Percentiles rank a stretch among this genome's conserved stretches.
Evolutionary conservation across 2,329 filamentous ascomycete species (phyloP).

Genomic region (Aspergillus hiratsukae): DNA sequence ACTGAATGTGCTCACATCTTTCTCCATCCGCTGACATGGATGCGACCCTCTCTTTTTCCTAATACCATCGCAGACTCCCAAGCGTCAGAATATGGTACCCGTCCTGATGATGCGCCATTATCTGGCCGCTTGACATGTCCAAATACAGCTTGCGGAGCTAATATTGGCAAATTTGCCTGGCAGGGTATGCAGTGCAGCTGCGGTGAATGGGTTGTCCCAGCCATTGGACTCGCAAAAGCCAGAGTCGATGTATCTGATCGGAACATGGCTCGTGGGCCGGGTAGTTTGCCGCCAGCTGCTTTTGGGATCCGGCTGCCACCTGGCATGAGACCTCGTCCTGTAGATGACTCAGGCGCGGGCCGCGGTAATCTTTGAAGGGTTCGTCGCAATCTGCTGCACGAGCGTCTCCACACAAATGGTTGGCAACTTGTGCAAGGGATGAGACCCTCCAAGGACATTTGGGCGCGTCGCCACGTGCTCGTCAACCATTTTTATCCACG

Average conservation of each 20-base stretch:
- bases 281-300: conserved; percentile 19
- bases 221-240: conserved; percentile 77
- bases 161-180: conserved; percentile 92
- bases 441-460: background rate
- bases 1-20: conserved; percentile 77
- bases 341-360: conserved; percentile 13
- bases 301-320: conserved; percentile 39
- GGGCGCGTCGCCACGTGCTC: background rate
- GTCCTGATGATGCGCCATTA: conserved; percentile 65
- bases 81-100: conserved; percentile 16
- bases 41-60: conserved; percentile 69
- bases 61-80: conserved; percentile 11
- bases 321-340: conserved; percentile 28
- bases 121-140: conserved; percentile 84
- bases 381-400: background rate
- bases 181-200: conserved; percentile 92
- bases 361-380: conserved; percentile 12
- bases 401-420: background rate
- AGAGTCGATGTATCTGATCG: conserved; percentile 70
- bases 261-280: conserved; percentile 17
- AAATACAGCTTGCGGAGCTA: conserved; percentile 68
- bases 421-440: background rate
- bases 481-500: background rate
- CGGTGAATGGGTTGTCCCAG: conserved; percentile 83
- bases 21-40: conserved; percentile 90